phyloP scores from a whole-genome alignment of 257 asterid genomes.

The Primulina tabacum region DNA sequence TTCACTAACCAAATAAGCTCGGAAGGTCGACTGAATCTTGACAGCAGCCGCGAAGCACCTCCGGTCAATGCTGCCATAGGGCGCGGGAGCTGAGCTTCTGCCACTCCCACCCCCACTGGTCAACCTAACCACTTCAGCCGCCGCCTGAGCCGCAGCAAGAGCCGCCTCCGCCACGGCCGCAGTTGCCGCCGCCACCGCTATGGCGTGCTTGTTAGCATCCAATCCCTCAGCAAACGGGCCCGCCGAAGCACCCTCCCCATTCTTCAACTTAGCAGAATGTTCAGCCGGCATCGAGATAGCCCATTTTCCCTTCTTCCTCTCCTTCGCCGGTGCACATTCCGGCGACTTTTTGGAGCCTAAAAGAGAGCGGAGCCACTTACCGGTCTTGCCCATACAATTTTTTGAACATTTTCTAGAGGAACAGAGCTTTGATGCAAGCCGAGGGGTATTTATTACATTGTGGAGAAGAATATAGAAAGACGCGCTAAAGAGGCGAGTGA shows the following conservation, averaged over 20 bases:
- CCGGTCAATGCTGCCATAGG: constrained; percentile 33
- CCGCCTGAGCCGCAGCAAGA: constrained; percentile 95
- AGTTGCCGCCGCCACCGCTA: constrained; percentile 97
- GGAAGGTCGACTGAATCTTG: constrained; percentile 85
- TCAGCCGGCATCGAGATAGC: constrained; percentile 27
- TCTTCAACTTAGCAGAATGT: constrained; percentile 3
- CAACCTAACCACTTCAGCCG: constrained; percentile 82
- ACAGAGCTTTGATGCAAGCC: constrained; percentile 10
- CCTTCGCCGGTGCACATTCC: constrained; percentile 23
- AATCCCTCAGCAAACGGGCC: constrained; percentile 45
- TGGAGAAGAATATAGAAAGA: constrained; percentile 8
- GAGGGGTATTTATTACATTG: constrained; percentile 23
- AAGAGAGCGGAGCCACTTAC: constrained; percentile 63
- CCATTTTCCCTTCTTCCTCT: constrained; percentile 24
- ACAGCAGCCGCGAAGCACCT: constrained; percentile 64
- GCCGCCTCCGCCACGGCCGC: constrained; percentile 99
- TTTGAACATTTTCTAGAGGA: constrained; percentile 10
- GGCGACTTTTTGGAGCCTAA: constrained; percentile 43
- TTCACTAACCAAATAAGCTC: constrained; percentile 80
- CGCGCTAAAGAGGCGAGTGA: constrained; percentile 36
- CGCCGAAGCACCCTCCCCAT: constrained; percentile 27
- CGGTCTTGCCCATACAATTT: constrained; percentile 69
- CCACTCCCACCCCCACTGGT: constrained; percentile 59
- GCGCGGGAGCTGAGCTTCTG: constrained; percentile 28
- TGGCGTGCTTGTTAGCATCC: constrained; percentile 82